Base-by-base conservation (phyloP, 768 basidiomycete species). In the Pleurotus eryngii region DNA sequence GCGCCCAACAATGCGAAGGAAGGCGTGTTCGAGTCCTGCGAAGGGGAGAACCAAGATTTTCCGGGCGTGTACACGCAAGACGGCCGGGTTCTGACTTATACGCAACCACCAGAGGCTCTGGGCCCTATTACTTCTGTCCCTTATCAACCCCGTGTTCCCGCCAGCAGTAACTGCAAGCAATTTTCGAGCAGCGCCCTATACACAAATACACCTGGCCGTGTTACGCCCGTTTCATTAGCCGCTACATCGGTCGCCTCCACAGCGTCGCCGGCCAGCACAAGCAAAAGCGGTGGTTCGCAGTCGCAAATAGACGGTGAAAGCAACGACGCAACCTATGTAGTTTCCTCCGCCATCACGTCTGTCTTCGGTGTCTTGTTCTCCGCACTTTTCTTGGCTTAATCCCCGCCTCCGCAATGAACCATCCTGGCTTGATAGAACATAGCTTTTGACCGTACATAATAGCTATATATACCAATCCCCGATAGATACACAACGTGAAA, bases 1-100 rank as follows among this genome's bases (percentile, higher is more conserved):
- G 83, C 77, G 26, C 86, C 86, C 7, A 79, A 77, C 63, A 66
- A 71, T 15, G 81, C 83, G 43, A 64, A 73, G 50, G 68, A 81
- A 37, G 77, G 76, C 22, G 70, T 59, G 58, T 30, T 39, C 35
- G 59, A 76, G 73, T 73, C 74, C 8, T 70, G 72, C 57, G 65
- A 72, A 61, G 75, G 74, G 57, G 74, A 76, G 49, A 71, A 54
- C 37, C 51, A 54, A 11, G 51, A 54, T 39, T 54, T 27, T 42
- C 51, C 51, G 15, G 51, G 51, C 39, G 39, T 54, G 11, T 54
- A 54, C 15, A 57, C 46, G 26, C 14, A 68, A 15, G 73, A 74
- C 64, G 57, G 68, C 26, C 18, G 60, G 1, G 67, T 70, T 30
- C 65, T 69, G 61, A 79, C 77, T 7, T 80, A 79, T 66, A 67